Evolutionary conservation across 2,329 filamentous ascomycete genomes (phyloP).

Genomic region (Ambrosiella cleistominuta): DNA sequence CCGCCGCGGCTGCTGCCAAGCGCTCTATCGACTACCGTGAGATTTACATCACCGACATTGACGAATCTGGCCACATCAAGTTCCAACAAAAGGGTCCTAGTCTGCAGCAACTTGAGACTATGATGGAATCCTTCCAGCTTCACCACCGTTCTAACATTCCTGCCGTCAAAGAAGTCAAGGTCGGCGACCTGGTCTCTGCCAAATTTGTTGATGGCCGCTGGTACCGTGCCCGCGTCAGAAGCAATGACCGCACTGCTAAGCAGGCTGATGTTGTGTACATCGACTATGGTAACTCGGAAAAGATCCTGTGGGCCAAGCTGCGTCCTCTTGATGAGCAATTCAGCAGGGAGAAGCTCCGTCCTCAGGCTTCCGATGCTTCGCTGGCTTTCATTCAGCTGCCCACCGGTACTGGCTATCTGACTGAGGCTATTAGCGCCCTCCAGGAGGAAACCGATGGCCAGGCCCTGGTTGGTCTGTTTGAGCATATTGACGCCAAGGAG

Average conservation of each 20-base stretch:
- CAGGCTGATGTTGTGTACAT: slow-evolving; percentile 83
- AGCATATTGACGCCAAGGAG: slow-evolving; percentile 63
- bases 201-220: slow-evolving; percentile 84
- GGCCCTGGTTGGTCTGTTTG: slow-evolving; percentile 76
- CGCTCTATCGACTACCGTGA: slow-evolving; percentile 75
- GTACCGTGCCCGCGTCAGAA: slow-evolving; percentile 82
- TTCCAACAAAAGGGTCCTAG: slow-evolving; percentile 79
- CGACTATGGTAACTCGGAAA: slow-evolving; percentile 91
- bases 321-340: slow-evolving; percentile 70
- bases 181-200: slow-evolving; percentile 79
- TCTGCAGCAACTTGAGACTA: slow-evolving; percentile 63
- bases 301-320: slow-evolving; percentile 66
- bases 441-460: slow-evolving; percentile 56
- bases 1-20: slow-evolving; percentile 33
- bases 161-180: slow-evolving; percentile 64
- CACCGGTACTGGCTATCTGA: slow-evolving; percentile 61
- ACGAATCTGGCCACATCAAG: slow-evolving; percentile 67
- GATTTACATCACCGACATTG: slow-evolving; percentile 80
- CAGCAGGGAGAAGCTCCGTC: slow-evolving; percentile 59
- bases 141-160: slow-evolving; percentile 82
- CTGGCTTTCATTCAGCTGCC: slow-evolving; percentile 85
- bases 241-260: slow-evolving; percentile 82
- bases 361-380: slow-evolving; percentile 73
- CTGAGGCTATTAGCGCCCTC: slow-evolving; percentile 61
- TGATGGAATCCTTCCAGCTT: slow-evolving; percentile 81